These are phyloP conservation scores for Ceratocystis smalleyi DNA, from an alignment of 2,329 filamentous ascomycete species.

Conservation along the genomic window DNA sequence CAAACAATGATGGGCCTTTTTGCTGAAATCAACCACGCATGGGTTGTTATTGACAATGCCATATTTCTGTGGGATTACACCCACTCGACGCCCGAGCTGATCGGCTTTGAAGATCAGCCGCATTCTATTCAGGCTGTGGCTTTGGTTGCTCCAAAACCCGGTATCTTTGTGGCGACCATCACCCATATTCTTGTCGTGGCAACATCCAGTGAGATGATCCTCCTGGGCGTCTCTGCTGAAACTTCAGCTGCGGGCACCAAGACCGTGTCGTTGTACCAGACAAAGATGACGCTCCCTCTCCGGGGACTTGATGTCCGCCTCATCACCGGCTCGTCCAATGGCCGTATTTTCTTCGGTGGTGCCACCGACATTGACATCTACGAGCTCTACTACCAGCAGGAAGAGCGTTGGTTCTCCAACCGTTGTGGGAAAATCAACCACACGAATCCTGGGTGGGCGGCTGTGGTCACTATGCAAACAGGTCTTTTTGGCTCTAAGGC, in stretches of 20 bases:
- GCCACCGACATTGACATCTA: constrained; percentile 71
- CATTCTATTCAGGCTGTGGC: constrained; percentile 85
- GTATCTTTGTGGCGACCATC: constrained; percentile 76
- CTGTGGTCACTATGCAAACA: constrained; percentile 39
- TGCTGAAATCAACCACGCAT: constrained; percentile 85
- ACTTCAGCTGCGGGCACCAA: constrained; percentile 53
- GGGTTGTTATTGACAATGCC: constrained; percentile 89
- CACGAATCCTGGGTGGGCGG: constrained; percentile 56
- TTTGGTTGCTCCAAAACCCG: constrained; percentile 65
- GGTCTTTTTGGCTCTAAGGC: constrained; percentile 35
- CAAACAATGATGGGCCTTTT: constrained; percentile 92
- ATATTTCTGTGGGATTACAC: constrained; percentile 98
- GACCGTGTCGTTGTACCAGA: constrained; percentile 68
- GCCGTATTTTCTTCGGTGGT: constrained; percentile 86
- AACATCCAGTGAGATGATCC: constrained; percentile 66
- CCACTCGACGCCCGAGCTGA: constrained; percentile 72
- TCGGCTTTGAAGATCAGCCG: constrained; percentile 79
- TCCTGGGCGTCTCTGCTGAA: constrained; percentile 67
- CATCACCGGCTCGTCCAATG: constrained; percentile 67
- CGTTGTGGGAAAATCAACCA: constrained; percentile 81
- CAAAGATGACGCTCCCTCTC: constrained; percentile 65
- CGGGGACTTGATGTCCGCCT: constrained; percentile 61
- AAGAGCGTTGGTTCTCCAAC: constrained; percentile 91
- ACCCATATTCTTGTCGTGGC: constrained; percentile 80
- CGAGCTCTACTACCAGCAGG: constrained; percentile 90